phyloP scores from a whole-genome alignment of 192 early-diverging fungal genomes.

The Tieghemiomyces parasiticus region DNA sequence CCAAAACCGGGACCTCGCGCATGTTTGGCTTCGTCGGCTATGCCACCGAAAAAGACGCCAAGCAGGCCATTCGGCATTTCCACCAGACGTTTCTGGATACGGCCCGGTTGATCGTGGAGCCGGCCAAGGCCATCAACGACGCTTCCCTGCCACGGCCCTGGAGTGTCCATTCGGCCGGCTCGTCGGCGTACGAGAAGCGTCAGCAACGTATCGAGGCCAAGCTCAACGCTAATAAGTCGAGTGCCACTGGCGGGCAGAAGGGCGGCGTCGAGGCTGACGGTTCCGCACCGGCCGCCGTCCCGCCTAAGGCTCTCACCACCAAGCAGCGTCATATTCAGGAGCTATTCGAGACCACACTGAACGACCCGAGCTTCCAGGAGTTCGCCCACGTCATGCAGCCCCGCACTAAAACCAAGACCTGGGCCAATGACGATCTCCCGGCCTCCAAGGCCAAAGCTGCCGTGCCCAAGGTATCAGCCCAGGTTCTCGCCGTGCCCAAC shows the following conservation, averaged over 20 bases:
- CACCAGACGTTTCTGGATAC: constrained; percentile 89
- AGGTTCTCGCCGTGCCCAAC: constrained; percentile 25
- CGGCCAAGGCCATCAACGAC: constrained; percentile 80
- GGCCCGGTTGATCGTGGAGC: constrained; percentile 70
- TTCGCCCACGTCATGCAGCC: constrained; percentile 82
- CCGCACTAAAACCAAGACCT: constrained; percentile 57
- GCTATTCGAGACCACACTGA: constrained; percentile 34
- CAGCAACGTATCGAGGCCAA: neutral
- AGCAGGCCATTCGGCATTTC: constrained; percentile 67
- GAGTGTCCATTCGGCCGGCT: constrained; percentile 76
- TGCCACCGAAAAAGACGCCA: constrained; percentile 72
- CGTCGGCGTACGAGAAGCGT: constrained; percentile 50
- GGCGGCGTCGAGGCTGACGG: too few species aligned
- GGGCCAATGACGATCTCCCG: constrained; percentile 79
- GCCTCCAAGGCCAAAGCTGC: constrained; percentile 16
- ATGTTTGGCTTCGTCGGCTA: constrained; percentile 90
- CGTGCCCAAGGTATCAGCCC: constrained; percentile 2
- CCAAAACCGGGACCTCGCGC: constrained; percentile 39
- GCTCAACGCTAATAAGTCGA: neutral
- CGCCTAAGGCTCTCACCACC: constrained; percentile 7
- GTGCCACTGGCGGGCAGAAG: constrained; percentile 17
- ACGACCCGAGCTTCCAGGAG: constrained; percentile 77
- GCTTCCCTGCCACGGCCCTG: constrained; percentile 71
- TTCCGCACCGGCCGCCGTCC: neutral
- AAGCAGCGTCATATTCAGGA: constrained; percentile 30